Evolutionary conservation across 805 yeast species (phyloP), one percentile per base, ranked within the genome.

Genomic region (Metschnikowia colocasiae): DNA sequence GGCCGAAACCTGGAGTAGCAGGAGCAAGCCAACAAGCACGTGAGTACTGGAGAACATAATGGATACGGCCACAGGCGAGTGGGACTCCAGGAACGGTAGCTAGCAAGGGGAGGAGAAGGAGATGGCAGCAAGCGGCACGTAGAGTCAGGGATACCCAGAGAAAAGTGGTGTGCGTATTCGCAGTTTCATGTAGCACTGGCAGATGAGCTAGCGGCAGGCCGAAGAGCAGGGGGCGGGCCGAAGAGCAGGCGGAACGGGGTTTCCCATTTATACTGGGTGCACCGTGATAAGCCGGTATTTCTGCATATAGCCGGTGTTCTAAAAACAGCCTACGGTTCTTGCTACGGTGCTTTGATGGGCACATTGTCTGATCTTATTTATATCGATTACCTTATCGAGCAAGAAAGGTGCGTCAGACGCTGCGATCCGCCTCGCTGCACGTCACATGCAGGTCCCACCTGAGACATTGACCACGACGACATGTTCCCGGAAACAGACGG

Each of bases 1-100:
- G 19, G 57, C 58, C 6, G 49, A 40, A 23, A 44, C 44, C 10
- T 34, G 37, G n/a, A 19, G 18, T 20, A 42, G 6, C 25, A 16
- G 34, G 23, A 43, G 23, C 16, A 51, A 23, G 36, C 42, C 19
- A 10, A 18, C 43, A 23, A 40, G 35, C 36, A 40, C 37, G n/a
- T 31, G 43, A 15, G 15, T 27, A 20, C 18, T 10, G 34, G 34
- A 19, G 18, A 39, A 39, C 42, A 39, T 39, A 9, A n/a, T 10
- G 4, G 8, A 10, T 9, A 9, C 12, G 9, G 20, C 23, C 40
- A 15, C 40, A n/a, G 30, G 40, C 6, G 16, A n/a, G 7, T 2
- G 31, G 18, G 30, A 10, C 16, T 19, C 29, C 22, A 16, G 29
- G 22, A 35, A 23, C 25, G 15, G 23, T 2, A 35, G 13, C 39